Evolutionary conservation across 1,284 basidiomycete genomes (phyloP), one percentile per base, ranked within the genome.

Genomic region (Marasmius fiardii): DNA sequence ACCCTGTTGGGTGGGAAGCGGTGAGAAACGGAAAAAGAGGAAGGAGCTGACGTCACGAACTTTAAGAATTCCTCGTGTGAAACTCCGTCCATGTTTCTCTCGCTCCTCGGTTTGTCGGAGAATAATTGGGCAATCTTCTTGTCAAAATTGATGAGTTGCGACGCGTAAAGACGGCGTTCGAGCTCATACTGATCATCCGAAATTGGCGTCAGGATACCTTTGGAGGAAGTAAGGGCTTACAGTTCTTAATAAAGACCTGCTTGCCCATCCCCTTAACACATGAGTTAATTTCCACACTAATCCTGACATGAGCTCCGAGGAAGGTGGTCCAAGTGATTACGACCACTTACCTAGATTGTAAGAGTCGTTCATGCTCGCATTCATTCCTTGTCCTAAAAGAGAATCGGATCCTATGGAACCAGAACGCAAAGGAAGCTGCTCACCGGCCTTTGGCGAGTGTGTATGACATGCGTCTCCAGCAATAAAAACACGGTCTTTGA

Each of bases 381-480:
- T 90, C 88, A 89, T 89, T 4, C 86, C 86, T 65, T 86, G 78
- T 7, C 81, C 80, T 82, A 51, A 12, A 21, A 4, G 34, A 39
- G 4, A 14, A 34, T 51, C 12, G 33, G 35, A 24, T 57, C 28
- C 37, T 12, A 37, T 21, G 18, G 31, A 37, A 7, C 23, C 18
- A 24, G 28, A 16, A 4, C 4, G 14, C 7, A 23, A 5, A 20
- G 11, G 35, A 16, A 16, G 7, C 28, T 10, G 47, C 58, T 24
- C 59, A 77, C 88, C 82, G 74, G 82, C 71, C 74, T 86, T 93
- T 0, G 91, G 91, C 0, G 89, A 92, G 69, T 93, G 92, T 0
- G 92, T 93, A 64, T 93, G 92, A 63, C 85, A 91, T 1, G 86
- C 87, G 69, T 91, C 88, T 1, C 90, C 90, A 1, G 85, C 88